Evolutionary conservation across 83 land plant species (phyloP), one percentile per base, ranked within the genome.

Genomic region (Diphasiastrum complanatum): DNA sequence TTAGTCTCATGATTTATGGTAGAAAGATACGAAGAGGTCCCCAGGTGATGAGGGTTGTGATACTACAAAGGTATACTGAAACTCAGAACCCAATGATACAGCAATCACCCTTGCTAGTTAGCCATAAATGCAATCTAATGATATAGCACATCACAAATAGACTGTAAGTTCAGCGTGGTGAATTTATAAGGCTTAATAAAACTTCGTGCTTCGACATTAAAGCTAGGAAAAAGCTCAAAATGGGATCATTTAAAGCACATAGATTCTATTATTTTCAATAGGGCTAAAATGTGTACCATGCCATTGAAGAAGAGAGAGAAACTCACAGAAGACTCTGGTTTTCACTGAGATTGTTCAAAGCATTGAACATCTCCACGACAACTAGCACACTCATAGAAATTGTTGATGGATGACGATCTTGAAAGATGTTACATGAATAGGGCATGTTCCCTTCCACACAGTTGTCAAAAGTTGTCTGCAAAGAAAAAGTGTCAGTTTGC

Each of bases 351-450:
- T 93, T 93, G 73, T 93, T 93, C 58, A 93, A 56, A 18, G 98
- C 98, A 74, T 93, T 93, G 68, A 93, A 93, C 98, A 93, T 93
- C 81, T 93, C 98, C 47, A 93, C 98, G 47, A 93, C 91, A 69
- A 93, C 98, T 59, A 93, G 91, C 2, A 93, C 96, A 54, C 84
- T 93, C 98, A 93, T 93, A 51, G 98, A 79, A 18, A 93, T 89
- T 51, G 98, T 93, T 40, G 98, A 88, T 41, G 98, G 98, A 75
- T 85, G 95, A 0, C 79, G 81, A 62, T 93, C 88, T 54, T 75
- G 82, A 78, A 93, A 93, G 32, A 93, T 73, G 51, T 58, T 81
- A 74, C 98, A 93, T 18, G 91, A 84, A 58, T 89, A 85, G 12
- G 65, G 55, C 12, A 83, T 80, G 51, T 83, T 72, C 45, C 96